phyloP scores from a whole-genome alignment of 768 basidiomycete species.

The Mrakia blollopis region DNA sequence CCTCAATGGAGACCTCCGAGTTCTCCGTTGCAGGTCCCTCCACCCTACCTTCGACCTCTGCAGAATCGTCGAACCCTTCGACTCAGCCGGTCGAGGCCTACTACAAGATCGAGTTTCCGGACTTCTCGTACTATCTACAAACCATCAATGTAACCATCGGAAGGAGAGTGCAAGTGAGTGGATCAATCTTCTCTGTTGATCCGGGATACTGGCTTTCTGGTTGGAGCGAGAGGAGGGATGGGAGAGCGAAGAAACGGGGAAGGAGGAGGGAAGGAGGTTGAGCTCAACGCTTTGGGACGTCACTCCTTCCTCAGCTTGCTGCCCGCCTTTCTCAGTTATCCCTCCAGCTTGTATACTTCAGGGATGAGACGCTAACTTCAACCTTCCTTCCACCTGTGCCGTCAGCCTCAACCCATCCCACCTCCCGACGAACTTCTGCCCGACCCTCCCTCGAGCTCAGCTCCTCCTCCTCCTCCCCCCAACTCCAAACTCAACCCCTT shows the following conservation, averaged over 20 bases:
- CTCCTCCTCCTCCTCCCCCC: background rate
- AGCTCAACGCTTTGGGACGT: background rate
- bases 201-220: background rate
- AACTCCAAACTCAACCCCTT: background rate
- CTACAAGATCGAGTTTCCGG: conserved; percentile 87
- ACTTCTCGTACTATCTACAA: conserved; percentile 95
- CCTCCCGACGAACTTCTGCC: background rate
- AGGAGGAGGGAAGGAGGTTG: background rate
- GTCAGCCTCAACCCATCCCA: background rate
- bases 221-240: background rate
- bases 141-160: conserved; percentile 92
- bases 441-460: background rate
- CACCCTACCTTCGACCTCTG: background rate
- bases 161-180: conserved; percentile 46
- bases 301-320: background rate
- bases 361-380: background rate
- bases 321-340: no score
- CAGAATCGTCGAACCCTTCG: conserved; percentile 16
- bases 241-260: background rate
- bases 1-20: background rate
- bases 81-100: conserved; percentile 65
- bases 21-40: background rate
- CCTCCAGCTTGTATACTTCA: background rate
- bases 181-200: no score
- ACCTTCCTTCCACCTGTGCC: background rate